Conservation (phyloP, 2,329 filamentous ascomycete species). For the Diplocarpon mali region DNA sequence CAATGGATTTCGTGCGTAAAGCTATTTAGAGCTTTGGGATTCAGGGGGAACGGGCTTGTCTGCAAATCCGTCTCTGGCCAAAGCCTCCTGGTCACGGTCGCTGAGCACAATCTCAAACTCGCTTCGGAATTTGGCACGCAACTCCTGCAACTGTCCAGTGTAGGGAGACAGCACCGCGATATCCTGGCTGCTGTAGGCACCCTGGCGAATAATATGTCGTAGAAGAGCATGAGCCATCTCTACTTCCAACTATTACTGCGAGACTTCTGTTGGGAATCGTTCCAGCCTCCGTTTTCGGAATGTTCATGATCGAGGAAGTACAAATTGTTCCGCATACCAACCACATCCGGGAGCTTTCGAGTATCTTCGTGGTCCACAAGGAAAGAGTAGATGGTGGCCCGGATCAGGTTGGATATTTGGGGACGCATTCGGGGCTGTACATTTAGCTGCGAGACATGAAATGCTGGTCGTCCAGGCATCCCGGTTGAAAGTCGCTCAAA, state of each 20-base stretch:
- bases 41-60: too few relatives aligned
- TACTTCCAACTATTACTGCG: conserved; percentile 43
- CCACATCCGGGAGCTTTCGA: conserved; percentile 15
- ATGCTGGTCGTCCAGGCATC: conserved; percentile 7
- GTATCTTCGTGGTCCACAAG: conserved; percentile 16
- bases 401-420: conserved; percentile 21
- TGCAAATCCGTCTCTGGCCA: too few relatives aligned
- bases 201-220: conserved; percentile 54
- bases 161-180: conserved; percentile 65
- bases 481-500: conserved; percentile 22
- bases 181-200: conserved; percentile 44
- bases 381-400: conserved; percentile 17
- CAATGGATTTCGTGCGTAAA: too few relatives aligned
- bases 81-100: too few relatives aligned
- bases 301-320: conserved; percentile 23
- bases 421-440: conserved; percentile 24
- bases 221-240: conserved; percentile 53
- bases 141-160: too few relatives aligned
- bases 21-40: too few relatives aligned
- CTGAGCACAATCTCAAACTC: too few relatives aligned
- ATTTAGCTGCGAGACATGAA: conserved; percentile 21
- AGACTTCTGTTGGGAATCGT: conserved; percentile 11
- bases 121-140: too few relatives aligned
- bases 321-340: conserved; percentile 21
- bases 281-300: conserved; percentile 11